Evolutionary conservation across 2,329 filamentous ascomycete genomes (phyloP), one percentile per base, ranked within the genome.

Genomic region (Orbilia quercus): DNA sequence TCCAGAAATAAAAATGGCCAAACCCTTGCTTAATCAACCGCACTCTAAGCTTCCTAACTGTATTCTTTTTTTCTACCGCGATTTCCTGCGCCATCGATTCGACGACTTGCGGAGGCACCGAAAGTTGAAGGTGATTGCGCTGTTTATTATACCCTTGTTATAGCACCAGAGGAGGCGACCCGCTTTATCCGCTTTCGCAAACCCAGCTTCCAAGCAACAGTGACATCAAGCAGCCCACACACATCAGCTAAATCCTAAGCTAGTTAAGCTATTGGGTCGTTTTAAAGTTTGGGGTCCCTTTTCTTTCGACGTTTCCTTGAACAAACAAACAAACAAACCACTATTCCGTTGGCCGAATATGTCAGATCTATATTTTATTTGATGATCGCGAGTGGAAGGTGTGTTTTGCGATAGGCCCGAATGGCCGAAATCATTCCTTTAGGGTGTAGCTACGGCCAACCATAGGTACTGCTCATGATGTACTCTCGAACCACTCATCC

Each of bases 121-220:
- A 40, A 47, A 16, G 44, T 48, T 59, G 40, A 58, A 38, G 44
- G 22, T 58, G 44, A 42, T 44, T 31, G 28, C 9, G 28, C 42
- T 58, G 53, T 48, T 67, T 53, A 67, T 67, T 58, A 58, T 59
- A 67, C 31, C 53, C 53, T 34, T 58, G 53, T 59, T 67, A 58
- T 58, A 44, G n/a, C 6, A 14, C 11, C n/a, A 14, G 14, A 6
- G 12, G 31, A 12, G 44, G 51, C n/a, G 51, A 42, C 47, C 63
- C 53, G 53, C 63, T 67, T 67, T 67, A 67, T 28, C 63, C 63
- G 53, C 59, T 16, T 31, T 31, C 28, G 5, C 4, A 31, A 31
- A 31, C 28, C 25, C 2, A 23, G 9, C 20, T 28, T 18, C 14
- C 38, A 31, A 31, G 28, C 28, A 31, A 31, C 4, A 9, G 28